Conservation (phyloP, 2,329 filamentous ascomycete genomes). For the Penicillium occitanis region DNA sequence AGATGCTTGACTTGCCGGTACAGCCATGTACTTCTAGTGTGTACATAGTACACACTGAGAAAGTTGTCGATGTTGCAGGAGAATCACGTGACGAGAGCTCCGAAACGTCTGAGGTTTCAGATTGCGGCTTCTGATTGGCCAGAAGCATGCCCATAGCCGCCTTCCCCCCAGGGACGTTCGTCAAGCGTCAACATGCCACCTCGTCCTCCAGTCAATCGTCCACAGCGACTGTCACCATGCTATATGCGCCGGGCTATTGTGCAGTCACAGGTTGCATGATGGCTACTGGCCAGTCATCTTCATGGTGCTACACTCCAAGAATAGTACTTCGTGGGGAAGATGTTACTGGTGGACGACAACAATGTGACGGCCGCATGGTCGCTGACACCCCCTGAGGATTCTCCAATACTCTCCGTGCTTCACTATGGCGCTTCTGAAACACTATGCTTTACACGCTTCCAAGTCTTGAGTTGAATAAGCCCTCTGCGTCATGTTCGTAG, state of each 20-base stretch:
- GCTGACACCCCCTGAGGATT: slow-evolving; percentile 6
- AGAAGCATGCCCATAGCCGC: slow-evolving; percentile 11
- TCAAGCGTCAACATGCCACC: neutral
- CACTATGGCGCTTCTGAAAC: slow-evolving; percentile 20
- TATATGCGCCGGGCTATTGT: slow-evolving; percentile 1
- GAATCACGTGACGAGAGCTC: neutral
- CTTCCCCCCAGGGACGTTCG: neutral
- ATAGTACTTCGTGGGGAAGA: neutral
- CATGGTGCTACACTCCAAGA: neutral
- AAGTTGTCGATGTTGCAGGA: slow-evolving; percentile 3
- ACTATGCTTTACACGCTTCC: neutral
- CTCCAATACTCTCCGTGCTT: slow-evolving; percentile 13
- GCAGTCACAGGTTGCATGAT: neutral
- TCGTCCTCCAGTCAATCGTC: neutral
- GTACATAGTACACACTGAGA: neutral
- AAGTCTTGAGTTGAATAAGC: neutral
- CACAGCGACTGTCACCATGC: neutral
- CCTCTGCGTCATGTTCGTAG: neutral
- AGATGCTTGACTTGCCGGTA: neutral
- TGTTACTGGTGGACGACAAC: neutral
- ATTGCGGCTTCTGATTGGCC: slow-evolving; percentile 13
- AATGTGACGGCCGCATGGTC: slow-evolving; percentile 3
- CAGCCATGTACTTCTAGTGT: neutral
- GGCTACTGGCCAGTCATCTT: neutral
- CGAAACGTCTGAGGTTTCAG: slow-evolving; percentile 6